These are phyloP conservation scores for Escallonia herrerae DNA, from an alignment of 129 eudicot species.

Conservation along the genomic window DNA sequence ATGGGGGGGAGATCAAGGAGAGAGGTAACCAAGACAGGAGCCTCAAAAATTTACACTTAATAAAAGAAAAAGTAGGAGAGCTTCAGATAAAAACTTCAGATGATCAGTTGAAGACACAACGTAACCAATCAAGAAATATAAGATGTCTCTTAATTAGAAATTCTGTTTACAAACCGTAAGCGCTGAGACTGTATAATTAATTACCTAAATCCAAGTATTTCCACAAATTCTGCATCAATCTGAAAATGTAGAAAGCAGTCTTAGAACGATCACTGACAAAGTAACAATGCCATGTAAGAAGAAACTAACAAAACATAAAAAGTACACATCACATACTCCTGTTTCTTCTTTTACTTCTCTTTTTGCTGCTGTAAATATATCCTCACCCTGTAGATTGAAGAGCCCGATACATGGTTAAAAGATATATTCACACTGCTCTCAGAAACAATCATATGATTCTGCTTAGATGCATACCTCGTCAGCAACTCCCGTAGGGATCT, in stretches of 20 bases:
- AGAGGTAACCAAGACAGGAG: too few species aligned
- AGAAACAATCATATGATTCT: constrained; percentile 10
- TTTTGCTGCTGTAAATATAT: constrained; percentile 44
- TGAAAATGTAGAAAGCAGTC: constrained; percentile 24
- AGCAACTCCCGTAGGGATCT: constrained; percentile 71
- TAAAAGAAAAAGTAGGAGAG: too few species aligned
- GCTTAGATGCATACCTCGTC: constrained; percentile 41
- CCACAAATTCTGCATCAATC: constrained; percentile 73
- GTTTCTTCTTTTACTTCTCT: constrained; percentile 96
- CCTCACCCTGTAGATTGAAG: constrained; percentile 59
- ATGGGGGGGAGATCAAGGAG: too few species aligned
- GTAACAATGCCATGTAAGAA: background rate
- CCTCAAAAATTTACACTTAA: too few species aligned
- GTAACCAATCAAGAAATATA: background rate
- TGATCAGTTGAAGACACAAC: background rate
- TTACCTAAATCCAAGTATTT: constrained; percentile 76
- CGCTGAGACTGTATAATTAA: background rate
- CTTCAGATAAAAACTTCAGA: background rate
- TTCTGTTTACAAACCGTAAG: background rate
- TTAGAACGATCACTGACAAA: constrained; percentile 2
- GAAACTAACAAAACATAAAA: background rate
- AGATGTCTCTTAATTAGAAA: background rate
- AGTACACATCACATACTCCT: constrained; percentile 51
- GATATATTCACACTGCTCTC: background rate
- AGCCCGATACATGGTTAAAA: constrained; percentile 10